phyloP scores from a whole-genome alignment of 495 filamentous ascomycete genomes.

The Aspergillus taichungensis region DNA sequence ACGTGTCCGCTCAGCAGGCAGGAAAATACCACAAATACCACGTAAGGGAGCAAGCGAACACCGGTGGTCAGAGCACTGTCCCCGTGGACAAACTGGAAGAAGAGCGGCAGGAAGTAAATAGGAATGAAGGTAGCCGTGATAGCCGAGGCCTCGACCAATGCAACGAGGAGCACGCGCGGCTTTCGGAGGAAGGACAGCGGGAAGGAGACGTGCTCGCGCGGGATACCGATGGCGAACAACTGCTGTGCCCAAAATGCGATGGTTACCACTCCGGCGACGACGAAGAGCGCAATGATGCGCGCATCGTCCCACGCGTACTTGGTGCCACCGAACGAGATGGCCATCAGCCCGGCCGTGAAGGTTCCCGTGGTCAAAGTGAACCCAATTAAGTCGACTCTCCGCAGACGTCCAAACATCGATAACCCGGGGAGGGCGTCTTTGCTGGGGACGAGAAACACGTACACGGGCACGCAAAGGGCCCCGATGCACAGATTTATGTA shows the following conservation, averaged over 20 bases:
- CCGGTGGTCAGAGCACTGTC: constrained; percentile 37
- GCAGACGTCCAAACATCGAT: too few relatives aligned
- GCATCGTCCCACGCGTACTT: constrained; percentile 43
- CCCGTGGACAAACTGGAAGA: constrained; percentile 44
- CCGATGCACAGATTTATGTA: constrained; percentile 49
- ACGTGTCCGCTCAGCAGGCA: constrained; percentile 38
- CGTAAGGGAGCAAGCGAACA: constrained; percentile 43
- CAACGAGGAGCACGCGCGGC: not conserved
- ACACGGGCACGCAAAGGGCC: constrained; percentile 44
- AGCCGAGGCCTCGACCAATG: constrained; percentile 10
- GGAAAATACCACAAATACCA: constrained; percentile 31
- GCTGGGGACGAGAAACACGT: constrained; percentile 44
- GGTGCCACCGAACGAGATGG: constrained; percentile 9
- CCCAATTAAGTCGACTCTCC: too few relatives aligned
- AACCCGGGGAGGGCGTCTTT: constrained; percentile 36
- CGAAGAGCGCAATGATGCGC: constrained; percentile 40
- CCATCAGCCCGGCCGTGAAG: too few relatives aligned
- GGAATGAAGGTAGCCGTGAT: constrained; percentile 6
- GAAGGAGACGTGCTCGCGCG: constrained; percentile 31
- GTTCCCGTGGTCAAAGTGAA: too few relatives aligned
- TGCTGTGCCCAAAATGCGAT: constrained; percentile 36
- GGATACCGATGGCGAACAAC: constrained; percentile 39
- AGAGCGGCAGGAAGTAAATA: constrained; percentile 38
- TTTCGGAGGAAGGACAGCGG: constrained; percentile 31
- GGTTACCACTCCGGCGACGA: constrained; percentile 36